Conservation (phyloP, 345 rosid species). For the Brassica juncea region DNA sequence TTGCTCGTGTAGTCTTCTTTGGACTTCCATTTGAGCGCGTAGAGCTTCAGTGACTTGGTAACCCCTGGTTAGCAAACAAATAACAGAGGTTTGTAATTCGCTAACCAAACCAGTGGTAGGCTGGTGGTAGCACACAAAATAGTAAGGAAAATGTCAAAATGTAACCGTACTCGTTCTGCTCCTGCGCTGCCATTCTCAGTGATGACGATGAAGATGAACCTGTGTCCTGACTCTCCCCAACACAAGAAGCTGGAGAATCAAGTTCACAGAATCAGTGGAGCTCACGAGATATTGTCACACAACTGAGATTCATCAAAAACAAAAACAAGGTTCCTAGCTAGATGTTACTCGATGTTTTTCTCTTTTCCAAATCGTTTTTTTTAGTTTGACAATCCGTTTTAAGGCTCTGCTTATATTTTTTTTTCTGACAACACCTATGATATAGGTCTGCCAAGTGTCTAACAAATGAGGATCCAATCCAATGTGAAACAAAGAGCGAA, state of each 20-base stretch:
- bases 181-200: slow-evolving; percentile 66
- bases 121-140: neutral
- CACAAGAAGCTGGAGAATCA: slow-evolving; percentile 60
- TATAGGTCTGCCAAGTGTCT: neutral
- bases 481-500: neutral
- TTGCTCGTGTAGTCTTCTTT: slow-evolving; percentile 92
- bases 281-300: neutral
- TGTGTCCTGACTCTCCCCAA: slow-evolving; percentile 87
- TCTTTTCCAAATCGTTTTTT: neutral
- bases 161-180: slow-evolving; percentile 70
- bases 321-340: neutral
- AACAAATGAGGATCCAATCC: slow-evolving; percentile 5
- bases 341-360: neutral
- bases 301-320: neutral
- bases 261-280: slow-evolving; percentile 15
- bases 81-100: slow-evolving; percentile 6
- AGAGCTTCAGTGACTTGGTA: slow-evolving; percentile 95
- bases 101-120: neutral
- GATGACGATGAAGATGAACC: slow-evolving; percentile 79
- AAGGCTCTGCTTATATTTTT: neutral
- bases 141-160: neutral
- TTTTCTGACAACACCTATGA: neutral
- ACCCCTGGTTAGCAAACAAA: slow-evolving; percentile 57
- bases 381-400: neutral
- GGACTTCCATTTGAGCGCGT: slow-evolving; percentile 98